These are phyloP conservation scores for Sclerotinia borealis DNA, from an alignment of 2,329 filamentous ascomycete genomes.

Conservation along the genomic window DNA sequence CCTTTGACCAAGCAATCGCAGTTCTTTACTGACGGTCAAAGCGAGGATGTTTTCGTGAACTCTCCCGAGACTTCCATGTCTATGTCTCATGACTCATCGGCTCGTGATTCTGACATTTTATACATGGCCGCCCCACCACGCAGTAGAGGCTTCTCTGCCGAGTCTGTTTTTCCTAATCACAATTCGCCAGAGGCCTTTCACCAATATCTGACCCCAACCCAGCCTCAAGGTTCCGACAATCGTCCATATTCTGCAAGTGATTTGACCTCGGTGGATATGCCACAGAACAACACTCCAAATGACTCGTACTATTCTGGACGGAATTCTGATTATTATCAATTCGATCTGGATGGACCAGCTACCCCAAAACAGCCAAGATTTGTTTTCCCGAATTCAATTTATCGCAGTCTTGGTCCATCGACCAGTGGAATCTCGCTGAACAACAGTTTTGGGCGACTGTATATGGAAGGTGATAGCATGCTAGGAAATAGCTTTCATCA, in stretches of 20 bases:
- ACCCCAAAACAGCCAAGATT: conserved; percentile 4
- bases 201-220: conserved; percentile 4
- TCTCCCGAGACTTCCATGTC: neutral
- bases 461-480: conserved; percentile 6
- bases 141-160: neutral
- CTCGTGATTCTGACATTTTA: conserved; percentile 4
- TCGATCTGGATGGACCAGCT: neutral
- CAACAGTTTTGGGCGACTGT: neutral
- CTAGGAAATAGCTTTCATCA: neutral
- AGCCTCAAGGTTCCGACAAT: neutral
- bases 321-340: neutral
- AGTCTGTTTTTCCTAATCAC: neutral
- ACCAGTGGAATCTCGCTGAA: neutral
- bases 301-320: neutral
- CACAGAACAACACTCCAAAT: conserved; percentile 13
- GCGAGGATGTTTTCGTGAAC: neutral
- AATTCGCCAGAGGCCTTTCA: neutral
- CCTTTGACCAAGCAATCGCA: neutral
- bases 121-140: conserved; percentile 1
- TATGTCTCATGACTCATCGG: neutral
- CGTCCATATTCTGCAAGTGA: conserved; percentile 18
- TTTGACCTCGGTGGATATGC: conserved; percentile 14
- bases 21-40: neutral
- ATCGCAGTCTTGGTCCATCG: neutral
- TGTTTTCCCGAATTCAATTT: neutral